A percentile compares a stretch with the other conserved stretches of the same genome.
These are phyloP conservation scores for Colletotrichum lupini DNA, from an alignment of 2,329 filamentous ascomycete species.

Conservation along the genomic window DNA sequence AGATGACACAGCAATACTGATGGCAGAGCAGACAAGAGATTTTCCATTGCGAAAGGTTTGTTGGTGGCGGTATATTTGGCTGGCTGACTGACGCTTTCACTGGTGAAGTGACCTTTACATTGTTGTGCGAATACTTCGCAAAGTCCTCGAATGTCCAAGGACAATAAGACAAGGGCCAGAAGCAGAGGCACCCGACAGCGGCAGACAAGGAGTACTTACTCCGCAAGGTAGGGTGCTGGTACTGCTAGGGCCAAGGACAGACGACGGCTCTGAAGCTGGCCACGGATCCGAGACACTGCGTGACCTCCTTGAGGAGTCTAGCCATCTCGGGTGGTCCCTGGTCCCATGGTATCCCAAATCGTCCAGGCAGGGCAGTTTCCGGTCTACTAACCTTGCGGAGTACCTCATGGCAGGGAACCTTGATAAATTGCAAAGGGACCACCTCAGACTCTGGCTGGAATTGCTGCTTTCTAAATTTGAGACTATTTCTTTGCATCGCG, in stretches of 20 bases:
- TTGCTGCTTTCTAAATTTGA: background rate
- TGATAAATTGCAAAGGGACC: constrained; percentile 26
- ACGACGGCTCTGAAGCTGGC: constrained; percentile 27
- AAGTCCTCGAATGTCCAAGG: background rate
- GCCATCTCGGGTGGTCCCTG: background rate
- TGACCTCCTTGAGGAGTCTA: constrained; percentile 20
- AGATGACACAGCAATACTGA: background rate
- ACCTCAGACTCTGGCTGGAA: background rate
- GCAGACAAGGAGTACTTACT: background rate
- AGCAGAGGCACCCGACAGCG: background rate
- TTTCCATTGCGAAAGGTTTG: background rate
- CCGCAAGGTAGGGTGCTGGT: background rate
- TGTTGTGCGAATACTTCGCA: background rate
- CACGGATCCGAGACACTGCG: constrained; percentile 36
- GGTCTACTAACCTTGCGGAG: background rate
- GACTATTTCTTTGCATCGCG: background rate
- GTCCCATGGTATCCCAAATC: background rate
- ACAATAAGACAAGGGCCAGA: background rate
- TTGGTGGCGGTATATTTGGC: constrained; percentile 6
- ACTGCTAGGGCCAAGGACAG: constrained; percentile 22
- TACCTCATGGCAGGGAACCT: constrained; percentile 14
- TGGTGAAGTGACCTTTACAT: background rate
- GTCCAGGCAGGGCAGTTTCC: constrained; percentile 7
- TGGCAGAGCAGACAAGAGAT: background rate
- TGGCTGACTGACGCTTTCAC: background rate